Conservation (phyloP, 805 yeast genomes). For the Sungouiozyma ichnusensis region DNA sequence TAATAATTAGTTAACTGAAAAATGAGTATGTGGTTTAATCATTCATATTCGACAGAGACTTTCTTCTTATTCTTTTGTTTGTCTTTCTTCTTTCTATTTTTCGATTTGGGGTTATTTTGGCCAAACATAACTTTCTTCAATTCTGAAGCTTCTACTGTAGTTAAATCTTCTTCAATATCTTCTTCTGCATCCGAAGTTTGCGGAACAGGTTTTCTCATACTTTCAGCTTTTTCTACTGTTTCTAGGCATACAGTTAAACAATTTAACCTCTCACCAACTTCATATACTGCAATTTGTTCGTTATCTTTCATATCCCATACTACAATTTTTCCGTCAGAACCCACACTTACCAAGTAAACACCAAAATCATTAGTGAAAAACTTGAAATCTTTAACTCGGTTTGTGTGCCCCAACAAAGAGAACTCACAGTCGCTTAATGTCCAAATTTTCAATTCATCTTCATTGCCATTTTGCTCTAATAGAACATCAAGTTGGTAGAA, state of each 20-base stretch:
- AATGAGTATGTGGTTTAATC: too few relatives aligned
- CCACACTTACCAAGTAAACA: conserved; percentile 59
- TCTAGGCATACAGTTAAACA: conserved; percentile 75
- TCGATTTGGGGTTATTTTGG: conserved; percentile 31
- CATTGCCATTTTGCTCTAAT: conserved; percentile 12
- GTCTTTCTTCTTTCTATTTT: conserved; percentile 33
- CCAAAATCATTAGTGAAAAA: conserved; percentile 36
- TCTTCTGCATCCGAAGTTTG: conserved; percentile 53
- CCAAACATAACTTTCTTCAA: conserved; percentile 48
- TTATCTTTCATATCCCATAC: conserved; percentile 66
- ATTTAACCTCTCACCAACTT: conserved; percentile 82
- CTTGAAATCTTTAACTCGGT: conserved; percentile 72
- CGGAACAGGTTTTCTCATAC: conserved; percentile 56
- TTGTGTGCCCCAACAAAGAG: conserved; percentile 67
- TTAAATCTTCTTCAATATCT: neutral
- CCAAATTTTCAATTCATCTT: conserved; percentile 7
- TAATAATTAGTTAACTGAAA: neutral
- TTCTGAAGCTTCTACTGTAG: conserved; percentile 22
- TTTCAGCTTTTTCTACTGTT: conserved; percentile 57
- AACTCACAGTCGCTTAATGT: conserved; percentile 37
- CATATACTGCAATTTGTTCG: conserved; percentile 85
- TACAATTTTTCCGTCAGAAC: conserved; percentile 89
- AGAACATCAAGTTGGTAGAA: conserved; percentile 39
- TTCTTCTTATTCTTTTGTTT: conserved; percentile 33
- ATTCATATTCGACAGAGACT: conserved; percentile 49